Conservation (phyloP, 805 yeast species). For the Yarrowia alimentaria region DNA sequence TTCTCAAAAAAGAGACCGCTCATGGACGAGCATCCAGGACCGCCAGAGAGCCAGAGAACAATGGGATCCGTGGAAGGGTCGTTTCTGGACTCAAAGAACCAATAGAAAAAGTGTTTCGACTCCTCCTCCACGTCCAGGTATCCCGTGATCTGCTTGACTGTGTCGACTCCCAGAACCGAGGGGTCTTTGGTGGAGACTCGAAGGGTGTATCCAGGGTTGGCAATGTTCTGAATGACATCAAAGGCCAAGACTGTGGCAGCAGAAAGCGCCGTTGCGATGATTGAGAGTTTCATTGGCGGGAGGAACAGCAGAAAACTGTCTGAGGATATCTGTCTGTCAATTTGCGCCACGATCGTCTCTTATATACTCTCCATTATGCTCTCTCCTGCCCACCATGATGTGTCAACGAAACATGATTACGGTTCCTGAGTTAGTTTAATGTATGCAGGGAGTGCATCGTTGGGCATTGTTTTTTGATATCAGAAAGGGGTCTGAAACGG, state of each 20-base stretch:
- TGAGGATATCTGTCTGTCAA: background rate
- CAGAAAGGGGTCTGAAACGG: no score
- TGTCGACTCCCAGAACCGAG: constrained; percentile 57
- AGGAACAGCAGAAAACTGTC: no score
- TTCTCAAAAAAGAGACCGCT: constrained; percentile 77
- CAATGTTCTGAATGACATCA: constrained; percentile 1
- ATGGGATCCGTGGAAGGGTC: constrained; percentile 78
- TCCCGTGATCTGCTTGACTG: constrained; percentile 74
- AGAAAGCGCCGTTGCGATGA: background rate
- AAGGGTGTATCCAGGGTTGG: constrained; percentile 9
- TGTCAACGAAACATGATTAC: no score
- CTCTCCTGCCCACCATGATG: no score
- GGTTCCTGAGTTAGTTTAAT: constrained; percentile 22
- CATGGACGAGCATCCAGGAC: constrained; percentile 81
- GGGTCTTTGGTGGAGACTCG: constrained; percentile 17
- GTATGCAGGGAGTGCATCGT: constrained; percentile 19
- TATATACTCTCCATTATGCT: background rate
- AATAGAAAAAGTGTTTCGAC: constrained; percentile 73
- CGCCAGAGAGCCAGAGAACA: constrained; percentile 80
- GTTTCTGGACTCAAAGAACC: constrained; percentile 81
- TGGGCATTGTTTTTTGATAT: no score
- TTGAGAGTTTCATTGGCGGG: background rate
- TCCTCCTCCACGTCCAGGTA: constrained; percentile 68
- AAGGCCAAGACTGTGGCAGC: constrained; percentile 2
- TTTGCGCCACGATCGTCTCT: background rate